Evolutionary conservation across 139 green algal genomes (phyloP).

Genomic region (Spirogloea muscicola): DNA sequence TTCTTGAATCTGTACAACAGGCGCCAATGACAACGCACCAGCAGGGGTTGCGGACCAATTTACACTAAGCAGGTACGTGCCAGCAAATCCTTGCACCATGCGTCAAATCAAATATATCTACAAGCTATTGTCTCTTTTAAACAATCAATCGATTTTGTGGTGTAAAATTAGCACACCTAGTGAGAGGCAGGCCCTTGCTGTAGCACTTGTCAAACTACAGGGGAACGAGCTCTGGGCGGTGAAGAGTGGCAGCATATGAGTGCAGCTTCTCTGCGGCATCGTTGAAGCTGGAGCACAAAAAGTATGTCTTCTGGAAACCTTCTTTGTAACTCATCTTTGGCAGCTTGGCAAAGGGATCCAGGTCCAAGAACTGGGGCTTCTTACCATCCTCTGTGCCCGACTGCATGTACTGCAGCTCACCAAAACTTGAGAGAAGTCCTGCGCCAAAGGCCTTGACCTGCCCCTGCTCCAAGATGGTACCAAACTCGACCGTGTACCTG

Average conservation of each 20-base stretch:
- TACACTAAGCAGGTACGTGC: no score
- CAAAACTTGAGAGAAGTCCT: slow-evolving; percentile 77
- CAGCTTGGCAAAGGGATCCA: slow-evolving; percentile 69
- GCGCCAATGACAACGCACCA: no score
- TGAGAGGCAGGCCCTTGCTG: no score
- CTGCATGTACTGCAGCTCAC: slow-evolving; percentile 81
- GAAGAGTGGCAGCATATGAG: background rate
- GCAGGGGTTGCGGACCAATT: no score
- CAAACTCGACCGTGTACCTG: slow-evolving; percentile 91
- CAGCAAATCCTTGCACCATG: no score
- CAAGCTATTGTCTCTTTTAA: no score
- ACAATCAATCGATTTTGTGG: no score
- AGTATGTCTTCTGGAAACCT: slow-evolving; percentile 82
- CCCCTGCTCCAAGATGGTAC: slow-evolving; percentile 70
- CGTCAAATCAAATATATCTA: no score
- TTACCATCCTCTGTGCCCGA: slow-evolving; percentile 25
- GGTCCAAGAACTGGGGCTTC: slow-evolving; percentile 52
- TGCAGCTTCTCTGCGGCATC: slow-evolving; percentile 53
- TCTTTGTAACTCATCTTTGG: slow-evolving; percentile 91
- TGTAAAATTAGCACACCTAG: no score
- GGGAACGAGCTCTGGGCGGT: no score
- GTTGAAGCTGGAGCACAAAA: slow-evolving; percentile 71
- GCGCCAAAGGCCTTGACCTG: slow-evolving; percentile 53
- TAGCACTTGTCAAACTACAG: no score
- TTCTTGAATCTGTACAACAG: no score